Conservation (phyloP, 768 basidiomycete genomes). For the Mycena galericulata region DNA sequence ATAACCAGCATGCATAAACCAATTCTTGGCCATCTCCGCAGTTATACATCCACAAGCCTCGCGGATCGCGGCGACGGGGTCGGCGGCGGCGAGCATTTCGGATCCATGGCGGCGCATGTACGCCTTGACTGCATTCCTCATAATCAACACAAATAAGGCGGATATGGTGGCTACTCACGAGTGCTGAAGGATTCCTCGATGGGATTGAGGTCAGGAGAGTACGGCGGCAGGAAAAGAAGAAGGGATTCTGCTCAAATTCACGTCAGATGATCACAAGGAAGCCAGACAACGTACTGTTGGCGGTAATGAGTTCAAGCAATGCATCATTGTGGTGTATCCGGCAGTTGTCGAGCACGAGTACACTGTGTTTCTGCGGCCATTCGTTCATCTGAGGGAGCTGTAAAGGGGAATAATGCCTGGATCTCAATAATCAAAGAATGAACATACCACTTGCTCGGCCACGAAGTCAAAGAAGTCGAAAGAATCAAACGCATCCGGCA, state of each 20-base stretch:
- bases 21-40: background rate
- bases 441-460: background rate
- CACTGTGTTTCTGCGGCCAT: background rate
- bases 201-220: background rate
- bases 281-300: background rate
- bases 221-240: background rate
- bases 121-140: background rate
- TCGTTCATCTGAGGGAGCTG: background rate
- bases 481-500: constrained; percentile 6
- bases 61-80: background rate
- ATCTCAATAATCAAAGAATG: background rate
- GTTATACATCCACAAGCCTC: background rate
- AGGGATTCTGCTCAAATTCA: background rate
- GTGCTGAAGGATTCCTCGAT: background rate
- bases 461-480: constrained; percentile 11
- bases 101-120: too few relatives aligned
- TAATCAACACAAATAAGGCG: background rate
- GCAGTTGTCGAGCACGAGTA: constrained; percentile 4
- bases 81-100: background rate
- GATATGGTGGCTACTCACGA: too few relatives aligned
- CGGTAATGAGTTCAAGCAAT: background rate
- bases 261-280: background rate
- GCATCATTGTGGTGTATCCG: constrained; percentile 1
- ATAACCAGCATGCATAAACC: background rate
- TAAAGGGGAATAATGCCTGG: background rate